These are phyloP conservation scores for Massariosphaeria phaeospora DNA, from an alignment of 495 filamentous ascomycete species.

Conservation along the genomic window DNA sequence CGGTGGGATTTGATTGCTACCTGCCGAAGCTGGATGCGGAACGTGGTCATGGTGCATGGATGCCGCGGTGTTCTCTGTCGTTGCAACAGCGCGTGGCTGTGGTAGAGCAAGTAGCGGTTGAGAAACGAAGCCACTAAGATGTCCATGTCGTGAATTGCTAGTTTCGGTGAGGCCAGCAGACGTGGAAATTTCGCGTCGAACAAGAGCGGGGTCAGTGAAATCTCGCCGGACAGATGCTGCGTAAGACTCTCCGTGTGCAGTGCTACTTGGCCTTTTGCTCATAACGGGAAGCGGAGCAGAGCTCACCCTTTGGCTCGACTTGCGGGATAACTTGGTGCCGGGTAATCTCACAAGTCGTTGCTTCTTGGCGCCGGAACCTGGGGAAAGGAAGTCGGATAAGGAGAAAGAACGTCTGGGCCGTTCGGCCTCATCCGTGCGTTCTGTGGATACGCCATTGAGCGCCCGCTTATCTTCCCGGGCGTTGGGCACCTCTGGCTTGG, in stretches of 20 bases:
- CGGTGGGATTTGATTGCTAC: slow-evolving; percentile 28
- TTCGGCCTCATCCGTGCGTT: slow-evolving; percentile 8
- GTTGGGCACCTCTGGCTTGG: slow-evolving; percentile 9
- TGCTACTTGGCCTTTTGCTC: slow-evolving; percentile 31
- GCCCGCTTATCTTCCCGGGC: slow-evolving; percentile 1
- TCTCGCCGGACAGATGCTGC: slow-evolving; percentile 37
- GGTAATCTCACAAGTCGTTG: slow-evolving; percentile 30
- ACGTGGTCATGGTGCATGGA: slow-evolving; percentile 22
- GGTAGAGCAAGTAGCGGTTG: slow-evolving; percentile 18
- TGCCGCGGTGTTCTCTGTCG: slow-evolving; percentile 5
- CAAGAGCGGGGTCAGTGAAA: slow-evolving; percentile 33
- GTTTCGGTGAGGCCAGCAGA: slow-evolving; percentile 11
- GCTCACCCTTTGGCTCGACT: slow-evolving; percentile 25
- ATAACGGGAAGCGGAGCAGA: slow-evolving; percentile 38
- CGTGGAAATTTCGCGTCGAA: slow-evolving; percentile 32
- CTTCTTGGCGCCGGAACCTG: slow-evolving; percentile 33
- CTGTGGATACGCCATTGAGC: background rate
- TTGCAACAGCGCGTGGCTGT: slow-evolving; percentile 1
- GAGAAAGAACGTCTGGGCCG: slow-evolving; percentile 41
- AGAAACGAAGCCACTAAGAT: slow-evolving; percentile 3
- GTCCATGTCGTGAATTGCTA: slow-evolving; percentile 6
- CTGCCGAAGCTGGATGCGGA: slow-evolving; percentile 5
- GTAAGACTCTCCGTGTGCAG: slow-evolving; percentile 26
- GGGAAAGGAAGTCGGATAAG: slow-evolving; percentile 37
- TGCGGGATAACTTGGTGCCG: slow-evolving; percentile 29